Evolutionary conservation across 78 protist species (phyloP), one percentile per base, ranked within the genome.

Genomic region (Monosiga brevicollis): DNA sequence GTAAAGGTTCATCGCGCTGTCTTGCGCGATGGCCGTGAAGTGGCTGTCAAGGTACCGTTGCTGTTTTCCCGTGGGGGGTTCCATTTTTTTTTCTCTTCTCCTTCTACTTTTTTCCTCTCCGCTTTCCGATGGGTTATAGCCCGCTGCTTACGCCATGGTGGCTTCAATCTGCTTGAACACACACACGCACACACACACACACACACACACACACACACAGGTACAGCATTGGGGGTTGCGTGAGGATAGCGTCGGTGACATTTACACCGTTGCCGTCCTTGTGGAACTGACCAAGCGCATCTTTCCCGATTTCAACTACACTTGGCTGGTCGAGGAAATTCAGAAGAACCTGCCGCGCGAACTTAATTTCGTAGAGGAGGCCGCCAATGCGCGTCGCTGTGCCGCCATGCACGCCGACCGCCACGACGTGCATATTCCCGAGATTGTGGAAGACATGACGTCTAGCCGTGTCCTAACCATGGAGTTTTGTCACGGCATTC

Each of bases 301-400:
- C 74, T 70, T 70, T 70, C 35, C 15, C 6, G 74, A 70, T 22
- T 25, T 24, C 74, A 32, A 70, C 35, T 49, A 49, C 62, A 49
- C 62, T 15, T 49, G 62, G 62, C 62, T 49, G 29, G 15, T 49
- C 62, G 62, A 49, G 62, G 83, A 80, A 35, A 0, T 80, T 11
- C 40, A n/a, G 1, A 24, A 36, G 36, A 38, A 54, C 76, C 42
- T 80, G 36, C 29, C 34, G 26, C 74, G 38, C 54, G 89, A 86
- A 84, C 82, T 86, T 25, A 85, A 86, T 79, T 86, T 86, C 36
- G 15, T 0, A 72, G 34, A 35, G 76, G 89, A 86, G 73, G 85
- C 73, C 1, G 1, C 9, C 54, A 74, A 80, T 54, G 78, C 80
- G 9, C 74, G 25, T 62, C 78, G 79, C 34, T 62, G 37, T 34